Base-by-base conservation (phyloP, 768 basidiomycete species). In the Rhizopogon rudus region DNA sequence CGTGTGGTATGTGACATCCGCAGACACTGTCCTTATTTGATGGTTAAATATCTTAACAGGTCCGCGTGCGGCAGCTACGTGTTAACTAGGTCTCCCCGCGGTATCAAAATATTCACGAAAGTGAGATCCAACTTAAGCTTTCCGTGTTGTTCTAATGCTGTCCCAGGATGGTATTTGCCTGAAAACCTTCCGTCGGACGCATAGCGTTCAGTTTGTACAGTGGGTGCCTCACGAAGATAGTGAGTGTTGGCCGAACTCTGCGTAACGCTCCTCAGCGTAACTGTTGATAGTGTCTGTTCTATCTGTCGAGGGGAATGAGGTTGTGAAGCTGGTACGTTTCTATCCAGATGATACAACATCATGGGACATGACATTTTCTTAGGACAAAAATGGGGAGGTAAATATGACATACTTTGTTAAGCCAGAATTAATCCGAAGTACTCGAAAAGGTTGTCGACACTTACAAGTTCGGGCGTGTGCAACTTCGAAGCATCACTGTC, bases 31-130 rank as follows among this genome's bases (percentile, higher is more conserved):
- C 44, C 29, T 33, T 37, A 51, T 9, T 39, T 33, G 2, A 43
- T 45, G 39, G 60, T 58, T 31, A 62, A 31, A 6, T 10, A 40
- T 33, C 13, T 56, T 51, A 31, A 55, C 43, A 77, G 77, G 79
- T 79, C 79, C 37, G 79, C 80, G 5, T 74, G 69, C 41, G 79
- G 81, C 28, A 65, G 57, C 53, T 56, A 69, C 17, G 65, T 81
- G 40, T 67, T 81, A 41, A 79, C 80, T 31, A 77, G 79, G 62
- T 71, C 78, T 54, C 72, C 67, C 53, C 77, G 77, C 35, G 74
- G 73, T 43, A 70, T 81, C 55, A 82, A 82, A 63, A 69, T 81
- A 46, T 81, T 81, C 81, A 75, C 71, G 5, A 76, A 77, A 65
- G 79, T 49, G 8, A 37, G 48, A 22, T 25, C 14, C 35, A 22